Base-by-base conservation (phyloP, 768 basidiomycete genomes). In the Paxillus ammoniavirescens region DNA sequence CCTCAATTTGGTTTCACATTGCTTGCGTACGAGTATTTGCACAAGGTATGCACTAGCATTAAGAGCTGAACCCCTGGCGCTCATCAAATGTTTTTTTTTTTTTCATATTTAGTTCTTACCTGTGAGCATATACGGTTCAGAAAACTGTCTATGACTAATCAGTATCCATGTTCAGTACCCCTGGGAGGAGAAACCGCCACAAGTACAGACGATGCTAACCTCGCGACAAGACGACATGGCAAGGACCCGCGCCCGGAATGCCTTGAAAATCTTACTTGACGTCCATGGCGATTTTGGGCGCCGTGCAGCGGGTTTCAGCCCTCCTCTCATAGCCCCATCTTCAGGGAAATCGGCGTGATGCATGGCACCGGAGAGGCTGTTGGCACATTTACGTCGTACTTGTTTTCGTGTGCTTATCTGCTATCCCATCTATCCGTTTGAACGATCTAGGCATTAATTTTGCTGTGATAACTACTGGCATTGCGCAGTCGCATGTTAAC, bases 1-100 rank as follows among this genome's bases (percentile, higher is more conserved):
- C 87, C 89, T 56, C 90, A 98, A 69, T 98, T 99, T 68, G 95
- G 93, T 47, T 97, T 95, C 65, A 95, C 93, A 13, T 76, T 95
- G 15, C 83, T 94, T 59, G 89, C 82, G 48, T 88, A 88, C 66
- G 87, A 88, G 65, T 83, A 86, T 63, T 73, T 87, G 53, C 84
- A 88, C 61, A 82, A 80, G 75, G 79, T 82, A 60, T 69, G 75
- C 52, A 72, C 60, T 62, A 18, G 13, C 30, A 18, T 18, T n/a
- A n/a, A n/a, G 46, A 5, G 35, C 33, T 8, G 15, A n/a, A 35
- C 14, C 37, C 5, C 26, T n/a, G 17, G 13, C 6, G n/a, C 26
- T 47, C 33, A 50, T n/a, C 49, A 33, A 56, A 40, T 35, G 31
- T 35, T 49, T n/a, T 18, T 21, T 37, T 30, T n/a, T 21, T 21